Evolutionary conservation across 805 yeast species (phyloP).

Genomic region (Myxozyma mucilagina): DNA sequence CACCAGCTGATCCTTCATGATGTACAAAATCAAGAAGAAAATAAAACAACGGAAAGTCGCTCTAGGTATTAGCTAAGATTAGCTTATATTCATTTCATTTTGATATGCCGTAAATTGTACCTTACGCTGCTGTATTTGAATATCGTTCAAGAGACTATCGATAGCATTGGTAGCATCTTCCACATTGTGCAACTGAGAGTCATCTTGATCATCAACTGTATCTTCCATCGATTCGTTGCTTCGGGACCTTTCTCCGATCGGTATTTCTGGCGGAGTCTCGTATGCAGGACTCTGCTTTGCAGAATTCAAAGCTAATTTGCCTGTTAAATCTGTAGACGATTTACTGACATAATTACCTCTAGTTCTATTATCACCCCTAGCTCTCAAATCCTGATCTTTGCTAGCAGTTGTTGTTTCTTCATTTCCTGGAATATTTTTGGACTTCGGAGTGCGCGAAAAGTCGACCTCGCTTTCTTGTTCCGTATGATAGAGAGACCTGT

Average conservation of each 20-base stretch:
- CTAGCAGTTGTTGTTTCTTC: not conserved
- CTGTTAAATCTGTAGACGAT: not conserved
- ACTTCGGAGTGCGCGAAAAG: not conserved
- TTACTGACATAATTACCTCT: not conserved
- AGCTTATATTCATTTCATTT: not conserved
- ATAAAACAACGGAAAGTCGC: constrained; percentile 36
- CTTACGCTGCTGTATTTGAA: constrained; percentile 4
- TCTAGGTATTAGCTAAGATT: not conserved
- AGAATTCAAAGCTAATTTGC: not conserved
- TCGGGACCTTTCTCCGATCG: not conserved
- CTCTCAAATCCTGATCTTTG: too few relatives aligned
- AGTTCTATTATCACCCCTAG: not conserved
- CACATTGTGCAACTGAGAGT: not conserved
- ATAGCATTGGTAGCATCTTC: constrained; percentile 12
- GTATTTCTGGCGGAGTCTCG: not conserved
- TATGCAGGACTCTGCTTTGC: not conserved
- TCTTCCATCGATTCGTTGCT: not conserved
- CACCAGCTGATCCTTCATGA: constrained; percentile 36
- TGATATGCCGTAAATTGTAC: too few relatives aligned
- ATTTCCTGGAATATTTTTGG: not conserved
- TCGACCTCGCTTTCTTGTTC: too few relatives aligned
- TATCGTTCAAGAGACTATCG: constrained; percentile 14
- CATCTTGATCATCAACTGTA: not conserved
- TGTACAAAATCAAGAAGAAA: constrained; percentile 35
- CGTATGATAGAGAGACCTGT: too few relatives aligned